Conservation (phyloP, 192 early-diverging fungal genomes). For the Entomortierella beljakovae region DNA sequence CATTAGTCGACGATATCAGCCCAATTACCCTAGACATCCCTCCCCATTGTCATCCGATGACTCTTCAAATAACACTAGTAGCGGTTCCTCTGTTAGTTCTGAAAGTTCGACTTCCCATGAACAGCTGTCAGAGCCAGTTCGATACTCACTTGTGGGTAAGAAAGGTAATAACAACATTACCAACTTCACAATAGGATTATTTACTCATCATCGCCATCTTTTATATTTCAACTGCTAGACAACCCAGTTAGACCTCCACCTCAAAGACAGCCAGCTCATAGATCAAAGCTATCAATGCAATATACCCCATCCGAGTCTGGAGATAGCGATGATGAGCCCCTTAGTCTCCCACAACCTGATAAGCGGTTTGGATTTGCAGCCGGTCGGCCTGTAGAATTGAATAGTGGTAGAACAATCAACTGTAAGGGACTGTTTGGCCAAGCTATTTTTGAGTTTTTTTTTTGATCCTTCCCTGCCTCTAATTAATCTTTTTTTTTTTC, state of each 20-base stretch:
- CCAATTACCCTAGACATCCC: slow-evolving; percentile 9
- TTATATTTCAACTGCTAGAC: slow-evolving; percentile 6
- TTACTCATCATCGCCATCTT: background rate
- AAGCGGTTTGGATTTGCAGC: slow-evolving; percentile 2
- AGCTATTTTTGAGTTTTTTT: background rate
- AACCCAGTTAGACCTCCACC: slow-evolving; percentile 19
- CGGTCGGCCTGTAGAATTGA: slow-evolving; percentile 5
- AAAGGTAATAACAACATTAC: background rate
- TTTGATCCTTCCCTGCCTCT: slow-evolving; percentile 4
- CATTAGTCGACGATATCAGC: slow-evolving; percentile 16
- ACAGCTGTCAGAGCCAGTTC: background rate
- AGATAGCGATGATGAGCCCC: slow-evolving; percentile 37
- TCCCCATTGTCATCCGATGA: slow-evolving; percentile 8
- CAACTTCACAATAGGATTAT: background rate
- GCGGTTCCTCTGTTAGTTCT: slow-evolving; percentile 9
- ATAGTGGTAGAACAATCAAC: background rate
- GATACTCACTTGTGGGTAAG: slow-evolving; percentile 23
- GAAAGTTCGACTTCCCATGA: slow-evolving; percentile 18
- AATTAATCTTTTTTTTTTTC: background rate
- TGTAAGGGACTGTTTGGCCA: no score
- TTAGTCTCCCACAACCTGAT: slow-evolving; percentile 5
- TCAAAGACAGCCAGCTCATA: slow-evolving; percentile 22
- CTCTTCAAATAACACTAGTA: slow-evolving; percentile 6
- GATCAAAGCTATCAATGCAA: slow-evolving; percentile 43
- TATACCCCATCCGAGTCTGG: slow-evolving; percentile 47